These are phyloP conservation scores for Leonotis leonurus DNA, from an alignment of 257 asterid genomes.

Conservation along the genomic window DNA sequence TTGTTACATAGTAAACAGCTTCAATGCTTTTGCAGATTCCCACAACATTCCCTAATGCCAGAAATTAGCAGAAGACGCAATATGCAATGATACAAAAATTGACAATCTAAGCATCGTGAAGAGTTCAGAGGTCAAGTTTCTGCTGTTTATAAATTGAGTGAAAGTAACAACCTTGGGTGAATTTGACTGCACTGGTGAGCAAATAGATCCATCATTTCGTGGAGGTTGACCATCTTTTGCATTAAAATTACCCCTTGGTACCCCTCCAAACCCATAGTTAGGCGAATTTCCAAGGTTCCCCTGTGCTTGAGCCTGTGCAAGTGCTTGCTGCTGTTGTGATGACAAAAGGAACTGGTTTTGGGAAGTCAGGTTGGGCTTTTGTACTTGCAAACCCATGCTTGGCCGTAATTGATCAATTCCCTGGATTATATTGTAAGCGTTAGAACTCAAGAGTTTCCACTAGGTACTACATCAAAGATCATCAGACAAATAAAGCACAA, in stretches of 20 bases:
- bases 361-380: slow-evolving; percentile 69
- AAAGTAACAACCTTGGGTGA: slow-evolving; percentile 66
- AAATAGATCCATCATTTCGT: slow-evolving; percentile 91
- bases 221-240: slow-evolving; percentile 88
- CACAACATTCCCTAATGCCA: not conserved
- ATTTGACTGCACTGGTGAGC: slow-evolving; percentile 93
- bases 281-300: slow-evolving; percentile 74
- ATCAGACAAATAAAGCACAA: slow-evolving; percentile 16
- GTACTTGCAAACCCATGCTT: slow-evolving; percentile 83
- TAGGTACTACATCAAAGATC: not conserved
- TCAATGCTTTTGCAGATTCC: not conserved
- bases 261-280: slow-evolving; percentile 79
- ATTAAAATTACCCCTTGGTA: slow-evolving; percentile 74
- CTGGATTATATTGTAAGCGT: slow-evolving; percentile 33
- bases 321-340: slow-evolving; percentile 91
- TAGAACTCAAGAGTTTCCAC: slow-evolving; percentile 8
- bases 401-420: slow-evolving; percentile 96
- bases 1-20: not conserved
- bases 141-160: slow-evolving; percentile 2
- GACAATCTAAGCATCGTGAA: slow-evolving; percentile 4
- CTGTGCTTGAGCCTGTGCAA: slow-evolving; percentile 92
- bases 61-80: slow-evolving; percentile 8
- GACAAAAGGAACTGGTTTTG: slow-evolving; percentile 83
- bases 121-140: not conserved
- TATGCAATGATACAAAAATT: not conserved